These are phyloP conservation scores for Suillus luteus DNA, from an alignment of 768 basidiomycete species.

Conservation along the genomic window DNA sequence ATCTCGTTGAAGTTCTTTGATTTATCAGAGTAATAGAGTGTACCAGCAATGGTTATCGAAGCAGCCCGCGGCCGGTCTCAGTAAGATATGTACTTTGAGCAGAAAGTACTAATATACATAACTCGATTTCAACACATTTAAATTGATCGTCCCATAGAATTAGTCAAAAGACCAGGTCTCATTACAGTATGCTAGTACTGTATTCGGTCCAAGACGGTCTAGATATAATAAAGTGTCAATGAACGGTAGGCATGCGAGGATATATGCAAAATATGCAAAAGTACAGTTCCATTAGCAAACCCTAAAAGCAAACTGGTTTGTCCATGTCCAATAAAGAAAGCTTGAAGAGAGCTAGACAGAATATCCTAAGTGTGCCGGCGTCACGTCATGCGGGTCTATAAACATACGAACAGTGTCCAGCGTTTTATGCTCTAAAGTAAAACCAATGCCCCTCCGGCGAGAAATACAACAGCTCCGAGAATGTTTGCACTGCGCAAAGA, in stretches of 20 bases:
- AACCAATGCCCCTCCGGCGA: constrained; percentile 51
- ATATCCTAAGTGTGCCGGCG: not conserved
- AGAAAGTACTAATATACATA: not conserved
- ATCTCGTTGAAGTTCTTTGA: not conserved
- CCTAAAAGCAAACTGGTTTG: constrained; percentile 13
- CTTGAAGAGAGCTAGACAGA: not conserved
- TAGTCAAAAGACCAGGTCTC: not conserved
- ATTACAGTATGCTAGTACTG: constrained; percentile 7
- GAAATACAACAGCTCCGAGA: constrained; percentile 46
- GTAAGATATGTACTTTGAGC: not conserved
- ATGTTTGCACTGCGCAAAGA: constrained; percentile 48
- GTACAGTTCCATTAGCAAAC: constrained; percentile 23
- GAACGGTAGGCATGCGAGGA: constrained; percentile 24
- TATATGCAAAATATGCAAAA: constrained; percentile 24
- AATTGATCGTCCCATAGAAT: not conserved
- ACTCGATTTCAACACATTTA: not conserved
- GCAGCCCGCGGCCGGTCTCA: not conserved
- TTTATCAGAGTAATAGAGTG: not conserved
- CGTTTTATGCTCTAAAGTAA: constrained; percentile 36
- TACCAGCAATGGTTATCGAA: not conserved
- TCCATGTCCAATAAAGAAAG: constrained; percentile 16
- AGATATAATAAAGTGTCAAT: constrained; percentile 24
- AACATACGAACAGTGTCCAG: constrained; percentile 6
- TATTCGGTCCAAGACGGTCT: not conserved
- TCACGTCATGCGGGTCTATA: not conserved